A percentile compares a stretch with the other conserved stretches of the same genome.
These are phyloP conservation scores for Leccinum pellstonianum DNA, from an alignment of 768 basidiomycete species.

Conservation along the genomic window DNA sequence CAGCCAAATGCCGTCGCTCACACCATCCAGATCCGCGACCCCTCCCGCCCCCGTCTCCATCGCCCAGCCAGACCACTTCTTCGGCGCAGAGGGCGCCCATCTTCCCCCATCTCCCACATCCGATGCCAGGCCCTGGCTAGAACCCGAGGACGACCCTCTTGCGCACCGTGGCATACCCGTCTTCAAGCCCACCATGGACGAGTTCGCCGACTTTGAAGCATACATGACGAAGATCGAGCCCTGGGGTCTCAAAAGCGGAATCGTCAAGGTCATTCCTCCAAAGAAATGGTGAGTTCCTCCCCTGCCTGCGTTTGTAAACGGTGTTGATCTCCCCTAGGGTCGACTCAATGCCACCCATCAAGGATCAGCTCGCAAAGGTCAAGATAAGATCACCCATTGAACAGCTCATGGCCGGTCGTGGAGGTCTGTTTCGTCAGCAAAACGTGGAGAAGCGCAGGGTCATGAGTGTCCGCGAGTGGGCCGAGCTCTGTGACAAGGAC, in stretches of 20 bases:
- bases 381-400: constrained; percentile 90
- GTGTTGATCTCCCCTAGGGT: constrained; percentile 47
- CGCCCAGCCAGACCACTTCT: constrained; percentile 83
- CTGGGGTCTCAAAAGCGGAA: constrained; percentile 90
- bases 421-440: constrained; percentile 85
- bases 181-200: constrained; percentile 90
- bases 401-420: constrained; percentile 85
- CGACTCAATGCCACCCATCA: constrained; percentile 67
- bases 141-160: constrained; percentile 76
- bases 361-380: constrained; percentile 66
- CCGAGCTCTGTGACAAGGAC: constrained; percentile 68
- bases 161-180: constrained; percentile 93
- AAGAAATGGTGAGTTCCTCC: constrained; percentile 74
- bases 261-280: constrained; percentile 95
- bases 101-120: constrained; percentile 62
- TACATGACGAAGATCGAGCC: constrained; percentile 85
- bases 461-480: constrained; percentile 88
- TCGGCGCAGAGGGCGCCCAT: constrained; percentile 48
- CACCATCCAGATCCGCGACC: constrained; percentile 51
- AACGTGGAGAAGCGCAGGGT: constrained; percentile 85
- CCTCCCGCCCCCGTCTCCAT: constrained; percentile 40
- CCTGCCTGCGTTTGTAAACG: constrained; percentile 14
- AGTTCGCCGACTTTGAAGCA: constrained; percentile 88
- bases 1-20: constrained; percentile 33
- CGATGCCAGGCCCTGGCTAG: constrained; percentile 62